Evolutionary conservation across 164 flowering plant genomes (phyloP).

Genomic region (Berberis vulgaris): DNA sequence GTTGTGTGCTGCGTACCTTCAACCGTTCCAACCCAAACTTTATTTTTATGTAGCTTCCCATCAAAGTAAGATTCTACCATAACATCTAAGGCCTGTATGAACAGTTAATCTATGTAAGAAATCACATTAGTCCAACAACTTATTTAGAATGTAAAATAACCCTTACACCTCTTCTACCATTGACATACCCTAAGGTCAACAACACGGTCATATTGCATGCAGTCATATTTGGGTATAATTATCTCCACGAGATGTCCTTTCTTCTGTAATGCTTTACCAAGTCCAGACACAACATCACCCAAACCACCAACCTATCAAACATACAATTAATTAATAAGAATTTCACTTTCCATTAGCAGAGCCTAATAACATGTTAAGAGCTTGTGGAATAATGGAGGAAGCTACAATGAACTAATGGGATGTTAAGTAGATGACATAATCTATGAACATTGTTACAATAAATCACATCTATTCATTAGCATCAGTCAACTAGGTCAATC

Average conservation of each 20-base stretch:
- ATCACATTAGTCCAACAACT: background rate
- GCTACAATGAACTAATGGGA: too few species aligned
- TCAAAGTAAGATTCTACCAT: slow-evolving; percentile 78
- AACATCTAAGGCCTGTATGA: slow-evolving; percentile 60
- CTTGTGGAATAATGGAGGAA: too few species aligned
- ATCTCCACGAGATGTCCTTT: slow-evolving; percentile 93
- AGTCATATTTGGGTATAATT: slow-evolving; percentile 91
- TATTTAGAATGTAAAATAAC: too few species aligned
- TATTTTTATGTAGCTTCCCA: slow-evolving; percentile 66
- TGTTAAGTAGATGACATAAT: too few species aligned
- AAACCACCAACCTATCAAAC: slow-evolving; percentile 82
- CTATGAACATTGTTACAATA: too few species aligned
- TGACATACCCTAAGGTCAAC: slow-evolving; percentile 61
- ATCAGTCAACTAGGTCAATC: too few species aligned
- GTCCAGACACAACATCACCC: slow-evolving; percentile 96
- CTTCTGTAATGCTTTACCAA: slow-evolving; percentile 86
- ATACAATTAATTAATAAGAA: slow-evolving; percentile 3
- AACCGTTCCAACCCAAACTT: slow-evolving; percentile 86
- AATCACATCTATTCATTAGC: too few species aligned
- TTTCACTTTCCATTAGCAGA: background rate
- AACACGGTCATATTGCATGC: slow-evolving; percentile 67
- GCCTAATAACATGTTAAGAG: too few species aligned
- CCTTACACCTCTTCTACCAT: too few species aligned
- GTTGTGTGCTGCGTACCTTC: slow-evolving; percentile 43
- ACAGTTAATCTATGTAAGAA: slow-evolving; percentile 1